Conservation (phyloP, 805 yeast species). For the Novakomyces olei region DNA sequence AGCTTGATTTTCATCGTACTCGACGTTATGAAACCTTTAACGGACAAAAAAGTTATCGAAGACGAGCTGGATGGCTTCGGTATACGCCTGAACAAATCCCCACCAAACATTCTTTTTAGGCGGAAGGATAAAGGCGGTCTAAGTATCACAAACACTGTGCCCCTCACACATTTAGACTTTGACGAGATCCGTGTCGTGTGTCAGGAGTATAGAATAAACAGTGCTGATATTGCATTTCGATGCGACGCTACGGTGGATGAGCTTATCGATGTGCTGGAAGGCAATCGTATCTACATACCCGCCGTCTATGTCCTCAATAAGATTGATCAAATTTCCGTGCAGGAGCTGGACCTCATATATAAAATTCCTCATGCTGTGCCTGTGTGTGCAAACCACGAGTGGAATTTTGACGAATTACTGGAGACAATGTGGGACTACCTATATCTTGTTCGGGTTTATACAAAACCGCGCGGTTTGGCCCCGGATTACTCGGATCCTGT, state of each 20-base stretch:
- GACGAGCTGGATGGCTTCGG: slow-evolving; percentile 95
- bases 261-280: slow-evolving; percentile 81
- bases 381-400: slow-evolving; percentile 81
- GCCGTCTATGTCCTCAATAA: slow-evolving; percentile 87
- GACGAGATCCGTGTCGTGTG: slow-evolving; percentile 92
- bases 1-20: slow-evolving; percentile 81
- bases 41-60: slow-evolving; percentile 83
- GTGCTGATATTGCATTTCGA: slow-evolving; percentile 89
- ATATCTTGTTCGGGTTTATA: slow-evolving; percentile 80
- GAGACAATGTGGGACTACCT: slow-evolving; percentile 91
- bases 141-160: slow-evolving; percentile 79
- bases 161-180: slow-evolving; percentile 70
- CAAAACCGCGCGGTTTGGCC: slow-evolving; percentile 82
- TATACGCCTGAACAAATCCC: slow-evolving; percentile 64
- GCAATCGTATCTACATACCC: slow-evolving; percentile 80
- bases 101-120: slow-evolving; percentile 79
- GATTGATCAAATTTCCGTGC: slow-evolving; percentile 82
- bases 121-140: slow-evolving; percentile 94
- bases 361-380: slow-evolving; percentile 96
- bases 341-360: slow-evolving; percentile 74
- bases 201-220: slow-evolving; percentile 82
- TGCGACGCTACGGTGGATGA: slow-evolving; percentile 98
- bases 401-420: slow-evolving; percentile 89
- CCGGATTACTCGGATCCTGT: slow-evolving; percentile 95
- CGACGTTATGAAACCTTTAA: slow-evolving; percentile 89